Evolutionary conservation across 2,329 filamentous ascomycete genomes (phyloP).

Genomic region (Exophiala aquamarina): DNA sequence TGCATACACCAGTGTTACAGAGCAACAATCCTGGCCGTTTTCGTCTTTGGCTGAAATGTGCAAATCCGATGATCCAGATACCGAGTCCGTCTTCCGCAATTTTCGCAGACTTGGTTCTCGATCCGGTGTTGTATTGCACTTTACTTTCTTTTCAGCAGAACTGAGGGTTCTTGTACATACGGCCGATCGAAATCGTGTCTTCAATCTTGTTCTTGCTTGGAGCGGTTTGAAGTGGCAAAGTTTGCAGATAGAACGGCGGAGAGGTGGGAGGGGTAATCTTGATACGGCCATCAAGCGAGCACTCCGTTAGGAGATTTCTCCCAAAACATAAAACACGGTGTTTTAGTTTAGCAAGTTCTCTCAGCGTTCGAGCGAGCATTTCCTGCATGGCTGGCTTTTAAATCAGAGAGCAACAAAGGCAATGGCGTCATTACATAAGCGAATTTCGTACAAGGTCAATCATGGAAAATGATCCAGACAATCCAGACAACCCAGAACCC

Average conservation of each 20-base stretch:
- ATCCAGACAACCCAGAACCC: too few relatives aligned
- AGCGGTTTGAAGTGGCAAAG: conserved; percentile 28
- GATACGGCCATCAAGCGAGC: conserved; percentile 18
- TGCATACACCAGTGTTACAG: not conserved
- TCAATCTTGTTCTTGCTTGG: conserved; percentile 29
- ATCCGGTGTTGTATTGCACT: conserved; percentile 9
- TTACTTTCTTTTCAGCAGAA: conserved; percentile 5
- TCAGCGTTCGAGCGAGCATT: too few relatives aligned
- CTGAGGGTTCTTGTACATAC: conserved; percentile 14
- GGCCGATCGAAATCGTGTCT: conserved; percentile 28
- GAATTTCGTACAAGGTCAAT: too few relatives aligned
- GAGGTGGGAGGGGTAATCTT: conserved; percentile 13
- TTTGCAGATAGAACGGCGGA: conserved; percentile 17
- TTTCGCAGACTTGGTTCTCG: conserved; percentile 13
- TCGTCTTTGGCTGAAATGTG: conserved; percentile 17
- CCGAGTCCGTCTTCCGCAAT: conserved; percentile 11
- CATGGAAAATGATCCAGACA: too few relatives aligned
- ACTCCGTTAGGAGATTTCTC: too few relatives aligned
- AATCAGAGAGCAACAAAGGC: too few relatives aligned
- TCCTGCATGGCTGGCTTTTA: too few relatives aligned
- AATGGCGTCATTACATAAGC: too few relatives aligned
- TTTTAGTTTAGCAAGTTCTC: too few relatives aligned
- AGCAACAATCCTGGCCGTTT: conserved; percentile 9
- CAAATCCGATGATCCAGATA: conserved; percentile 17
- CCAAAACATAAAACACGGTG: too few relatives aligned